phyloP scores from a whole-genome alignment of 129 eudicot species.

The Flaveria brownii region DNA sequence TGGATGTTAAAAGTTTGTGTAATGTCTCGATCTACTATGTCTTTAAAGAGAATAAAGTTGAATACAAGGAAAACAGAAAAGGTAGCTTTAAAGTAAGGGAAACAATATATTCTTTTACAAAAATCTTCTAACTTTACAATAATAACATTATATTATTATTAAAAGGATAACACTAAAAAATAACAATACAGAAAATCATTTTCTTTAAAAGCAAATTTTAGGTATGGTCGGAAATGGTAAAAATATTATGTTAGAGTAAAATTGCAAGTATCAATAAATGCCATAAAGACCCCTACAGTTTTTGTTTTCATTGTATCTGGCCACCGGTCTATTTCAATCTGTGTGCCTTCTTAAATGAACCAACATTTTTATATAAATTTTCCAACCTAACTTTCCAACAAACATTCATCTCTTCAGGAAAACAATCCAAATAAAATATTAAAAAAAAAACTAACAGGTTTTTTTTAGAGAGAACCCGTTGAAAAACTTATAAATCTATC shows the following conservation, averaged over 20 bases:
- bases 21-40: not conserved
- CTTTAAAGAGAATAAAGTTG: constrained; percentile 18
- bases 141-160: not conserved
- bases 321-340: constrained; percentile 40
- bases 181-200: not conserved
- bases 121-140: not conserved
- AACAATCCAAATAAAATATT: not conserved
- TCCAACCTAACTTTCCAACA: constrained; percentile 35
- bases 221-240: not conserved
- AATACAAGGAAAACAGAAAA: constrained; percentile 18
- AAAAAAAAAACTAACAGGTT: not conserved
- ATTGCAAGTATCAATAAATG: constrained; percentile 26
- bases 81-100: constrained; percentile 33
- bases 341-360: constrained; percentile 38
- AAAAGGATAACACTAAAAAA: not conserved
- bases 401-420: constrained; percentile 17
- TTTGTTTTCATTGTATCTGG: constrained; percentile 23
- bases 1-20: not conserved
- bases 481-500: too few relatives aligned
- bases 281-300: constrained; percentile 33
- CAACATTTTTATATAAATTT: constrained; percentile 26
- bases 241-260: not conserved
- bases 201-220: not conserved
- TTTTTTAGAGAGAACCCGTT: not conserved
- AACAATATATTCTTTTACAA: not conserved